Base-by-base conservation (phyloP, 139 green algal genomes). In the Asterochloris erici region DNA sequence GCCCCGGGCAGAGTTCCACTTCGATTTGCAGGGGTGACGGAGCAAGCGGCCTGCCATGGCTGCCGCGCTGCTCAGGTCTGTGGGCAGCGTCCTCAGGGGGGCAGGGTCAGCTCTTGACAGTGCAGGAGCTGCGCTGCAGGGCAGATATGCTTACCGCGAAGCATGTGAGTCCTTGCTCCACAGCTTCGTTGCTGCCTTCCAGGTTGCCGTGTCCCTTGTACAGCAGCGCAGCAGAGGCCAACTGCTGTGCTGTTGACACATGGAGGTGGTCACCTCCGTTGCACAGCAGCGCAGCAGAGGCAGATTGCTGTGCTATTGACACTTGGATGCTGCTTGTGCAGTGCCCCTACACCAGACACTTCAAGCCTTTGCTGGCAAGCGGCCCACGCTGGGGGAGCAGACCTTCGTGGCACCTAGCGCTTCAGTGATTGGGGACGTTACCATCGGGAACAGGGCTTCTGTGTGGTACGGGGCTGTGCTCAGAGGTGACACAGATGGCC, bases 391-490 rank as follows among this genome's bases (percentile, higher is more conserved):
- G 70, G 90, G 79, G 21, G 73, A 85, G 21, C 76, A 86, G 17
- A 88, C 90, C 15, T 97, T 97, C 86, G 91, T 99, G 12, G 96
- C 96, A 0, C 94, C 93, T 11, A 98, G 94, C 76, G 95, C 96
- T 9, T 94, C 86, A 11, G 86, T 99, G 24, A 90, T 98, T 24
- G 96, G 96, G n/a, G 90, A 98, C 79, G 96, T 99, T 10, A 94
- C 86, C 14, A 83, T 99, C 19, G 93, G 95, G 29, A 86, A 90
- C 16, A 86, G 88, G 12, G 91, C 89, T 0, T 96, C 92, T 10
- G 88, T 99, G 13, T 98, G 95, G 95, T 98, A 99, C 86, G 93
- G 93, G 2, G 90, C 93, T 2, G 88, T 98, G 0, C 77, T 99
- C 23, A 79, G 96, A 86, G 96, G 95, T 97, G 79, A 81, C 88